These are phyloP conservation scores for Calonectria montana DNA, from an alignment of 2,329 filamentous ascomycete species.

Conservation along the genomic window DNA sequence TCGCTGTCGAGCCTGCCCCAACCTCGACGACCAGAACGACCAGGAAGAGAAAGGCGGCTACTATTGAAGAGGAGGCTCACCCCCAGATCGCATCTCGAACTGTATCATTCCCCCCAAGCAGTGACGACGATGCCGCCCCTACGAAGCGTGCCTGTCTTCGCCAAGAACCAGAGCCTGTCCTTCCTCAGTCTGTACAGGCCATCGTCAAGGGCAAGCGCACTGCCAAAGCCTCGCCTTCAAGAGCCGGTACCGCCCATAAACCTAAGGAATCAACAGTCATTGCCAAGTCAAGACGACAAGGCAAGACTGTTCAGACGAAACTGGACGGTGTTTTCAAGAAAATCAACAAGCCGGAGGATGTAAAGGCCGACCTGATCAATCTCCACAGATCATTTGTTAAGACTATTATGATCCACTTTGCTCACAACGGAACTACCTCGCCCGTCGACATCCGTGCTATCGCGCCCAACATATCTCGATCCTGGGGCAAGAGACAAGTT, in stretches of 20 bases:
- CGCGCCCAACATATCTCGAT: conserved; percentile 70
- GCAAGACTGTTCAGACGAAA: conserved; percentile 47
- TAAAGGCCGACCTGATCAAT: conserved; percentile 65
- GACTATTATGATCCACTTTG: conserved; percentile 75
- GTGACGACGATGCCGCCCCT: conserved; percentile 42
- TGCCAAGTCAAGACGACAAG: conserved; percentile 43
- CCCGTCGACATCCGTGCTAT: conserved; percentile 74
- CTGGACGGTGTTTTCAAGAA: conserved; percentile 57
- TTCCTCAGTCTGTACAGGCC: conserved; percentile 16
- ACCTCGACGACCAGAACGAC: conserved; percentile 30
- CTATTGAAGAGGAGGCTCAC: conserved; percentile 41
- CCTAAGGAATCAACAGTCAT: conserved; percentile 47
- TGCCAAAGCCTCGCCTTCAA: conserved; percentile 44
- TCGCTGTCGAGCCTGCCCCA: conserved; percentile 38
- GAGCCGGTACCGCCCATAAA: conserved; percentile 44
- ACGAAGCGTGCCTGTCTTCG: conserved; percentile 44
- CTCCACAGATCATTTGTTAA: conserved; percentile 76
- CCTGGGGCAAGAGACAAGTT: conserved; percentile 80
- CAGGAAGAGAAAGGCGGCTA: conserved; percentile 54
- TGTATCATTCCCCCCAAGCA: conserved; percentile 49
- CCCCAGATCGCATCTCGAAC: conserved; percentile 41
- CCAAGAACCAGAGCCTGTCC: conserved; percentile 32
- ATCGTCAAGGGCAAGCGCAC: conserved; percentile 46
- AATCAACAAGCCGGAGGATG: conserved; percentile 40
- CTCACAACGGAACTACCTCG: conserved; percentile 72